Conservation (phyloP, 305 asterid genomes). For the Solanum hybrid region DNA sequence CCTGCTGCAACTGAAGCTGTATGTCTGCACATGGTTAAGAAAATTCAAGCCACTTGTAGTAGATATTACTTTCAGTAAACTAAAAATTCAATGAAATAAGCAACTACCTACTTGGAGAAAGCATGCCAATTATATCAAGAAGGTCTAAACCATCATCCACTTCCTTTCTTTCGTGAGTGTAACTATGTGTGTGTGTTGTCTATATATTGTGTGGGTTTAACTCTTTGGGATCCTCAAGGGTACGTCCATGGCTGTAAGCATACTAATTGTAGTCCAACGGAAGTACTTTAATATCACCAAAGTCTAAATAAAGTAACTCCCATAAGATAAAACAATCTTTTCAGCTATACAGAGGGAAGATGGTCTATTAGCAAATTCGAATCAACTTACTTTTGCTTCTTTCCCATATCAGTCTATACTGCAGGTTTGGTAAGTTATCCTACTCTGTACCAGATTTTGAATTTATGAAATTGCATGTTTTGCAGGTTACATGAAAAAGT, state of each 20-base stretch:
- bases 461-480: background rate
- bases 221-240: background rate
- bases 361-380: background rate
- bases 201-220: background rate
- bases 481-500: background rate
- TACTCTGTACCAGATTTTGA: background rate
- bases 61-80: background rate
- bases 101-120: background rate
- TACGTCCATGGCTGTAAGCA: background rate
- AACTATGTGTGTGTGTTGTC: background rate
- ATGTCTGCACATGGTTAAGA: constrained; percentile 43
- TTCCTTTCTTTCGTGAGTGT: background rate
- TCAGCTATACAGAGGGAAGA: background rate
- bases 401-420: background rate
- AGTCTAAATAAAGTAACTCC: background rate
- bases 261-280: background rate
- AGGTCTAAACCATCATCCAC: background rate
- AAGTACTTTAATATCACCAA: background rate
- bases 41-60: constrained; percentile 1
- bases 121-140: background rate
- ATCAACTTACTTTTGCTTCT: background rate
- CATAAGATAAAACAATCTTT: background rate
- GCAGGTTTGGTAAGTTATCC: background rate
- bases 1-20: constrained; percentile 94
- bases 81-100: background rate